Conservation (phyloP, 495 filamentous ascomycete genomes). For the Viridothelium virens region DNA sequence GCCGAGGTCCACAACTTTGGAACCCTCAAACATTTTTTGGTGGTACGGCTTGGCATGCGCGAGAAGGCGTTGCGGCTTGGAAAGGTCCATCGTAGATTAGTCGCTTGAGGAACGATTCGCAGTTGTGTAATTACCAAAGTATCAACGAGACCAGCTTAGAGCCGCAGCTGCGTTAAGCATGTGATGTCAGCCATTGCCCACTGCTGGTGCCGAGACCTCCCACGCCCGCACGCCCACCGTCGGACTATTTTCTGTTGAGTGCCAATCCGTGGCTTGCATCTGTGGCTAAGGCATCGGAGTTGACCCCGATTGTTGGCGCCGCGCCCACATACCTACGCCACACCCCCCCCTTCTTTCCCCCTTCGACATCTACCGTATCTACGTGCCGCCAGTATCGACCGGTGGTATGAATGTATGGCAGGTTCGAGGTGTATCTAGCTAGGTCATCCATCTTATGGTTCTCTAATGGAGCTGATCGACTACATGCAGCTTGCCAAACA, state of each 20-base stretch:
- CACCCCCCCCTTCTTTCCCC: too few relatives aligned
- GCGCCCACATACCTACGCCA: too few relatives aligned
- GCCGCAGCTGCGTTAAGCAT: neutral
- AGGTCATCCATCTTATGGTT: too few relatives aligned
- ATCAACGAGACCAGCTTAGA: neutral
- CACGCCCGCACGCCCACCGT: too few relatives aligned
- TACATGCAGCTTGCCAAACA: conserved; percentile 10
- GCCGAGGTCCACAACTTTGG: neutral
- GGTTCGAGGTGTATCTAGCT: too few relatives aligned
- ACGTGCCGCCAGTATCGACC: too few relatives aligned
- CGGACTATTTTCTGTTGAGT: neutral
- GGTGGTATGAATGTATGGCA: too few relatives aligned
- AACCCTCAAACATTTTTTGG: neutral
- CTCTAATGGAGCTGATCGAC: too few relatives aligned
- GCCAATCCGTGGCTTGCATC: neutral
- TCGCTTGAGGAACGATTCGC: neutral
- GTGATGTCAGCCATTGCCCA: neutral
- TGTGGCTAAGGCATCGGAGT: conserved; percentile 8
- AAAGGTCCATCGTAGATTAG: neutral
- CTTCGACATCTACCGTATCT: too few relatives aligned
- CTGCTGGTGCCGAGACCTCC: too few relatives aligned
- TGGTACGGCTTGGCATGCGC: neutral
- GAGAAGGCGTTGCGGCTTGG: neutral
- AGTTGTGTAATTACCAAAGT: neutral
- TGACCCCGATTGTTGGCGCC: neutral